Conservation (phyloP, 257 asterid genomes). For the Salvia hispanica region DNA sequence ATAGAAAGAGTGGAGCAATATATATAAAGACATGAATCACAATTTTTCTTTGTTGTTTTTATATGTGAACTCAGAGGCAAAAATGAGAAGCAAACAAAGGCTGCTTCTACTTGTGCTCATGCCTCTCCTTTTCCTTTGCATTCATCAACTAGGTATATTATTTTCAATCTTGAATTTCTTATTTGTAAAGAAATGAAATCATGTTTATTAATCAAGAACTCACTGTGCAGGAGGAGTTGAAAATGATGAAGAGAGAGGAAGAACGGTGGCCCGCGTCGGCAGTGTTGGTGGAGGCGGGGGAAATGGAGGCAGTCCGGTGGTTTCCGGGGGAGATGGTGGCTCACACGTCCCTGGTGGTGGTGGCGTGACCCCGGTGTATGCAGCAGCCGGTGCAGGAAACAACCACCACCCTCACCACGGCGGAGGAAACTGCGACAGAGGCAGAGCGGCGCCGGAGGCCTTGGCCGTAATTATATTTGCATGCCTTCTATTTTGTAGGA, state of each 20-base stretch:
- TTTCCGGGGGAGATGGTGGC: constrained; percentile 32
- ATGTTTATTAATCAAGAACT: no score
- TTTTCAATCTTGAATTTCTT: not conserved
- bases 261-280: constrained; percentile 11
- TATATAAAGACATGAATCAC: not conserved
- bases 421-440: constrained; percentile 32
- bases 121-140: constrained; percentile 32
- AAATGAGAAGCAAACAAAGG: constrained; percentile 36
- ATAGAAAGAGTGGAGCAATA: not conserved
- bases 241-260: no score
- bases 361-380: constrained; percentile 37
- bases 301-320: constrained; percentile 11
- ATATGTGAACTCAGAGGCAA: constrained; percentile 13
- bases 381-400: constrained; percentile 35
- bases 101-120: constrained; percentile 30
- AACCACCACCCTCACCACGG: constrained; percentile 38
- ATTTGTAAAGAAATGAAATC: no score
- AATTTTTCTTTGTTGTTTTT: not conserved
- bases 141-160: constrained; percentile 35
- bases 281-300: constrained; percentile 35
- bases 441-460: constrained; percentile 7
- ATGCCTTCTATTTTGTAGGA: constrained; percentile 10
- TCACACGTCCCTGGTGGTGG: constrained; percentile 42
- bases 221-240: not conserved
- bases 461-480: constrained; percentile 31